A percentile compares a stretch with the other conserved stretches of the same genome.
Evolutionary conservation across 2,329 filamentous ascomycete genomes (phyloP).

Genomic region (Lachnellula hyalina): DNA sequence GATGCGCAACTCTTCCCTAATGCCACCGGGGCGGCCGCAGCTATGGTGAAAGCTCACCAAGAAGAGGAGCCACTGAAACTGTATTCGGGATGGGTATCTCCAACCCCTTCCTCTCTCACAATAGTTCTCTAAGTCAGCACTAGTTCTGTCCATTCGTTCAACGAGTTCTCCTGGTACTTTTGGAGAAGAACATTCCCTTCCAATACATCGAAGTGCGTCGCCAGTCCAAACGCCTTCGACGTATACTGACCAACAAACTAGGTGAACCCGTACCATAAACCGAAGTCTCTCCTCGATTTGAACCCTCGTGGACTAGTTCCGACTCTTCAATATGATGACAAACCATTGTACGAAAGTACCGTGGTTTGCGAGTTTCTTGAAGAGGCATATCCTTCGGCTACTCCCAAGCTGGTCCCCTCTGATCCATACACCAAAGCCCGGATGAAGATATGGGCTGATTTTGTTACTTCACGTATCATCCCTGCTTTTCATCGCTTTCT

Average conservation of each 20-base stretch:
- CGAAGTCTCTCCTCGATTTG: conserved; percentile 58
- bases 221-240: neutral
- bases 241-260: neutral
- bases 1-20: conserved; percentile 35
- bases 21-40: conserved; percentile 45
- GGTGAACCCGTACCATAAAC: conserved; percentile 69
- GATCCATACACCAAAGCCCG: conserved; percentile 61
- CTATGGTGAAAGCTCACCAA: conserved; percentile 41
- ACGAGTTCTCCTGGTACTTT: conserved; percentile 65
- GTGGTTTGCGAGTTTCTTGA: conserved; percentile 74
- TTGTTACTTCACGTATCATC: conserved; percentile 60
- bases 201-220: conserved; percentile 65
- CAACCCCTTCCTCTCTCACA: neutral
- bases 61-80: conserved; percentile 53
- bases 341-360: conserved; percentile 66
- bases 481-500: conserved; percentile 62
- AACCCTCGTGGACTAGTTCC: conserved; percentile 75
- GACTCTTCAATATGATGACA: conserved; percentile 52
- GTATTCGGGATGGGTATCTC: conserved; percentile 65
- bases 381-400: conserved; percentile 54
- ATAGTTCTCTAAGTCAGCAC: neutral
- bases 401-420: conserved; percentile 47
- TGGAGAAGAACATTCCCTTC: conserved; percentile 68
- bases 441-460: conserved; percentile 69
- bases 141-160: conserved; percentile 58